phyloP scores from a whole-genome alignment of 805 yeast genomes.

The Suhomyces sp. region DNA sequence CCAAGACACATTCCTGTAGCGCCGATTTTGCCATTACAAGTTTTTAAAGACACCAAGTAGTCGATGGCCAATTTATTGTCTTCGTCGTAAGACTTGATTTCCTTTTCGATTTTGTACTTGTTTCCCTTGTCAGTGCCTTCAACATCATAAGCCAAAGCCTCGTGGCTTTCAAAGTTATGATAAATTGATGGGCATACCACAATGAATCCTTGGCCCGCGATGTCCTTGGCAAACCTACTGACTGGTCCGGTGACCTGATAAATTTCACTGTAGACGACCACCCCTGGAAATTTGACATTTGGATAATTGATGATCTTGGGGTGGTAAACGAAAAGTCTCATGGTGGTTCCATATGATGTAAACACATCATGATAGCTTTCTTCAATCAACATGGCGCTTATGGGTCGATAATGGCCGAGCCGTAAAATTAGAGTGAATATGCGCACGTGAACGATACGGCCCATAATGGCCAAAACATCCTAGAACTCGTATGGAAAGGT shows the following conservation, averaged over 20 bases:
- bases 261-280: constrained; percentile 73
- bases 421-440: neutral
- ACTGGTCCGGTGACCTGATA: constrained; percentile 86
- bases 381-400: constrained; percentile 57
- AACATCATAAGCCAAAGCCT: constrained; percentile 64
- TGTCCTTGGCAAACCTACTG: constrained; percentile 68
- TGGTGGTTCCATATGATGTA: constrained; percentile 63
- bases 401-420: neutral
- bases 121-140: constrained; percentile 79
- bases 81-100: constrained; percentile 70
- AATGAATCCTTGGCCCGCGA: constrained; percentile 76
- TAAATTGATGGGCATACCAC: constrained; percentile 79
- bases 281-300: constrained; percentile 78
- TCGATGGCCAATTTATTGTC: constrained; percentile 65
- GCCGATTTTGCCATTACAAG: constrained; percentile 72
- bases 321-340: constrained; percentile 63
- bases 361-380: constrained; percentile 62
- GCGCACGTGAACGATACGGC: neutral
- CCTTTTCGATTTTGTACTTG: constrained; percentile 61
- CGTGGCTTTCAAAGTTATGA: constrained; percentile 66
- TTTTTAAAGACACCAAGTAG: constrained; percentile 52
- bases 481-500: too few species aligned
- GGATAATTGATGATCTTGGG: constrained; percentile 74
- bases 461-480: too few species aligned
- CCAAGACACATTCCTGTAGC: constrained; percentile 89